Conservation (phyloP, 108 stramenopile species). For the Cyclotella cryptica region DNA sequence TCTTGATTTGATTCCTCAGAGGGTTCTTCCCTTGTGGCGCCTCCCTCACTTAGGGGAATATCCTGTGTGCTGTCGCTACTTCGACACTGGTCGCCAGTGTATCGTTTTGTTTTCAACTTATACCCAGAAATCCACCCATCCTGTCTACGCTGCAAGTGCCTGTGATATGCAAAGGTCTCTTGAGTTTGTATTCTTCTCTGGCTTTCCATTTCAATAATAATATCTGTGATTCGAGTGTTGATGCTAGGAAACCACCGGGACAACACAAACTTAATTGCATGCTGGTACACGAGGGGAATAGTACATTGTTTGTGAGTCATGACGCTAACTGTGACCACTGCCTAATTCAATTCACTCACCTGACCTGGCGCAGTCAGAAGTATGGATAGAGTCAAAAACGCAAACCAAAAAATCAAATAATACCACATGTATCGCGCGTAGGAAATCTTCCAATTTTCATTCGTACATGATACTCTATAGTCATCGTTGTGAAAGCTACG, state of each 20-base stretch:
- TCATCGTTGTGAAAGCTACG: background rate
- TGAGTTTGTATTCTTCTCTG: background rate
- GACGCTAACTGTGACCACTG: background rate
- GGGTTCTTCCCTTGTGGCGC: background rate
- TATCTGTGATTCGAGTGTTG: slow-evolving; percentile 28
- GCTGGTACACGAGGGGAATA: background rate
- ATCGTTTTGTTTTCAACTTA: slow-evolving; percentile 26
- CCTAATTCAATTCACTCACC: slow-evolving; percentile 1
- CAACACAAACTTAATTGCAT: slow-evolving; percentile 25
- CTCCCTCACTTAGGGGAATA: background rate
- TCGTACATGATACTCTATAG: slow-evolving; percentile 23
- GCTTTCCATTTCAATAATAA: slow-evolving; percentile 22
- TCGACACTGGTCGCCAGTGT: background rate
- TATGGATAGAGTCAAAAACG: slow-evolving; percentile 1
- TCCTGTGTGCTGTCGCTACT: background rate
- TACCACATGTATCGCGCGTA: slow-evolving; percentile 28
- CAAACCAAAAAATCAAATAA: slow-evolving; percentile 26
- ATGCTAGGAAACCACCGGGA: slow-evolving; percentile 29
- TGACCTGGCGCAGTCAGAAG: slow-evolving; percentile 21
- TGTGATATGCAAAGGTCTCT: background rate
- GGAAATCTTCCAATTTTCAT: slow-evolving; percentile 19
- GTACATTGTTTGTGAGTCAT: no score
- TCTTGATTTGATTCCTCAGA: background rate
- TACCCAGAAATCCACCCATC: slow-evolving; percentile 38
- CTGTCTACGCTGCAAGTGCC: slow-evolving; percentile 16